phyloP scores from a whole-genome alignment of 768 basidiomycete species.

The Dioszegia crocea region DNA sequence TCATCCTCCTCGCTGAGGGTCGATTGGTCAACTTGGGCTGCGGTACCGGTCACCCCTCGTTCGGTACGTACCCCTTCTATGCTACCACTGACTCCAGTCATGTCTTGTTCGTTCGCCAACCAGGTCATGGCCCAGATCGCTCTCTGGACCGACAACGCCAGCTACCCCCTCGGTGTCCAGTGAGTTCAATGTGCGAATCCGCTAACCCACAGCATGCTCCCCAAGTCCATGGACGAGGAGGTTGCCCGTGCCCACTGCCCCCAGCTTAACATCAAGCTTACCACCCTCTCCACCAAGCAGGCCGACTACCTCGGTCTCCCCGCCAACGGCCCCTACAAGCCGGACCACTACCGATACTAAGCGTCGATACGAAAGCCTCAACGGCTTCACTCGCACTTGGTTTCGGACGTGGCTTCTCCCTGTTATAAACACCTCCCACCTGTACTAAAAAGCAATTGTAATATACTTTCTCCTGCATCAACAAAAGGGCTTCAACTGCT shows the following conservation, averaged over 20 bases:
- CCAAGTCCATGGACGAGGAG: conserved; percentile 98
- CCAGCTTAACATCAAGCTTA: conserved; percentile 91
- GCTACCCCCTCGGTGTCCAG: conserved; percentile 94
- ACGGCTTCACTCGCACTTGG: conserved; percentile 1
- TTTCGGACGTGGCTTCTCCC: not conserved
- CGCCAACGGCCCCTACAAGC: conserved; percentile 72
- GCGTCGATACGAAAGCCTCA: conserved; percentile 16
- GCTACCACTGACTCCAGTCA: conserved; percentile 56
- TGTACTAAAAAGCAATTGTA: conserved; percentile 3
- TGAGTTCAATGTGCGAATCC: conserved; percentile 12
- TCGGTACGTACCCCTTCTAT: conserved; percentile 48
- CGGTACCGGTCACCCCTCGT: conserved; percentile 97
- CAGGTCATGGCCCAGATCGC: conserved; percentile 98
- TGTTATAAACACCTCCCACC: not conserved
- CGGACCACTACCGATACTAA: conserved; percentile 64
- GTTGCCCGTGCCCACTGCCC: conserved; percentile 93
- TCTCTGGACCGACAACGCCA: conserved; percentile 86
- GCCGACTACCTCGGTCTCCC: conserved; percentile 89
- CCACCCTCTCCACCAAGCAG: conserved; percentile 60
- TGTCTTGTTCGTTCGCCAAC: conserved; percentile 99
- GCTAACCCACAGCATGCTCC: conserved; percentile 62
- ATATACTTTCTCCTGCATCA: not conserved
- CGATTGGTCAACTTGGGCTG: conserved; percentile 99
- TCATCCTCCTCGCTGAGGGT: conserved; percentile 96
- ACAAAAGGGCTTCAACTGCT: conserved; percentile 10